phyloP scores from a whole-genome alignment of 176 grass and related monocot species.

The Cymbopogon citratus region DNA sequence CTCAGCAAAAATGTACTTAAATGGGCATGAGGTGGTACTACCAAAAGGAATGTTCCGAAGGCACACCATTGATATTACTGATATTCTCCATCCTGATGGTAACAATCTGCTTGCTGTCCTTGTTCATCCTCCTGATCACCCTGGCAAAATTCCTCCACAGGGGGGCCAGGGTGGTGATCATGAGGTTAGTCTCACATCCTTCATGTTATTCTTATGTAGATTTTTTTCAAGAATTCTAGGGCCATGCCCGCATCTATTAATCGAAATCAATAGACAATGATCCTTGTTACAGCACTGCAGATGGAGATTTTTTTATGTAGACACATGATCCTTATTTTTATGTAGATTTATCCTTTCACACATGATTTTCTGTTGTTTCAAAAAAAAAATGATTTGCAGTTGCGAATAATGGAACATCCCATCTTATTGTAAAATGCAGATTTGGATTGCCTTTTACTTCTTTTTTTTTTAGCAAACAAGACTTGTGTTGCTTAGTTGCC shows the following conservation, averaged over 20 bases:
- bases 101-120: conserved; percentile 86
- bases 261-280: too few species aligned
- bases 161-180: conserved; percentile 98
- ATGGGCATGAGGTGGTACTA: conserved; percentile 75
- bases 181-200: conserved; percentile 48
- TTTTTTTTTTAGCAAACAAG: not conserved
- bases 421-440: not conserved
- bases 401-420: not conserved
- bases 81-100: conserved; percentile 72
- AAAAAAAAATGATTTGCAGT: too few species aligned
- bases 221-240: too few species aligned
- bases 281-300: too few species aligned
- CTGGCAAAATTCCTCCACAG: conserved; percentile 76
- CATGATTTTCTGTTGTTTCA: not conserved
- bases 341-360: not conserved
- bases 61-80: conserved; percentile 80
- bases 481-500: not conserved
- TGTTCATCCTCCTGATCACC: conserved; percentile 91
- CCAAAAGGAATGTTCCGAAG: conserved; percentile 97
- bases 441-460: not conserved
- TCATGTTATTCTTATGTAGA: not conserved
- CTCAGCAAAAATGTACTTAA: conserved; percentile 84
- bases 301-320: too few species aligned
- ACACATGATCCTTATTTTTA: too few species aligned
- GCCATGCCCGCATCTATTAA: too few species aligned